A percentile compares a stretch with the other conserved stretches of the same genome.
These are phyloP conservation scores for Acrodontium crateriforme DNA, from an alignment of 2,329 filamentous ascomycete genomes.

Conservation along the genomic window DNA sequence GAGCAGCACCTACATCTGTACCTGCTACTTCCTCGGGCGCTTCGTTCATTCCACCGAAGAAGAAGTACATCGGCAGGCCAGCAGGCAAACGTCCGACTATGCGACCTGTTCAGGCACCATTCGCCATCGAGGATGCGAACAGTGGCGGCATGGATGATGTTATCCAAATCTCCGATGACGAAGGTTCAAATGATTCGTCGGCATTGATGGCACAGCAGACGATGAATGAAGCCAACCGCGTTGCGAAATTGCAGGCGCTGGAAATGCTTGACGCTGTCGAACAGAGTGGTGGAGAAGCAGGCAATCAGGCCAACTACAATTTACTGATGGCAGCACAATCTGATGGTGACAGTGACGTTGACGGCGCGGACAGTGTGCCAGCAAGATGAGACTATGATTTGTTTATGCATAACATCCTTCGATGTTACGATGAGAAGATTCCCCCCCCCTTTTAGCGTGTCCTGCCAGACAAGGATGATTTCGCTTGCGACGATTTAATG, in stretches of 20 bases:
- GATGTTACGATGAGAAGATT: no score
- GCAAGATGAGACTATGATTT: no score
- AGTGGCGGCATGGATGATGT: conserved; percentile 18
- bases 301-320: background rate
- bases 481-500: no score
- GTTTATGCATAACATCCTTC: no score
- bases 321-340: background rate
- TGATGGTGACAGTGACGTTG: conserved; percentile 6
- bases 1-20: no score
- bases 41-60: no score
- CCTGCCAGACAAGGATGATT: no score
- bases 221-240: conserved; percentile 20
- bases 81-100: conserved; percentile 20
- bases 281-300: background rate
- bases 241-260: conserved; percentile 22
- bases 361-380: conserved; percentile 5
- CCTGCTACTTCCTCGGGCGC: no score
- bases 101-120: conserved; percentile 18
- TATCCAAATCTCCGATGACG: conserved; percentile 5
- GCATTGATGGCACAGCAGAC: conserved; percentile 4
- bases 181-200: conserved; percentile 9
- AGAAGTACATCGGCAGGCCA: no score
- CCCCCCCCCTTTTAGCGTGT: no score
- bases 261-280: conserved; percentile 13
- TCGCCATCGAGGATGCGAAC: conserved; percentile 17